A percentile compares a stretch with the other conserved stretches of the same genome.
These are phyloP conservation scores for Colletotrichum truncatum DNA, from an alignment of 2,329 filamentous ascomycete genomes.

Conservation along the genomic window DNA sequence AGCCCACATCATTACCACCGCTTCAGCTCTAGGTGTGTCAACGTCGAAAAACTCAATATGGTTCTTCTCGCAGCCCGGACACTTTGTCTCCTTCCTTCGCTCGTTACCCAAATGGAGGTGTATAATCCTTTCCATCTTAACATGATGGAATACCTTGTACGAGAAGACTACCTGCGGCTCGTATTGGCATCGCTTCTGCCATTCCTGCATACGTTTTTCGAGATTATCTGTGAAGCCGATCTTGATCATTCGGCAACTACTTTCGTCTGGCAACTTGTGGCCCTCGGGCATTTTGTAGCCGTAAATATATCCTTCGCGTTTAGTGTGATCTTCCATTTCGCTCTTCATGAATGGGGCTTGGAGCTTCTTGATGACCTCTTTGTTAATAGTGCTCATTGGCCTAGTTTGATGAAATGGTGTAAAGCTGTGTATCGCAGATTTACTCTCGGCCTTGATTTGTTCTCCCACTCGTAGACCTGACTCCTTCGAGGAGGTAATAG, in stretches of 20 bases:
- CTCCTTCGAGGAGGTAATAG: rapidly evolving
- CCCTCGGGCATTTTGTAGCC: neutral
- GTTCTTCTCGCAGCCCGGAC: slow-evolving; percentile 32
- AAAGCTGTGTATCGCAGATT: neutral
- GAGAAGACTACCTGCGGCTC: slow-evolving; percentile 28
- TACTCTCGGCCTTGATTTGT: neutral
- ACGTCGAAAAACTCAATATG: slow-evolving; percentile 43
- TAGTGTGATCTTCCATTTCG: neutral
- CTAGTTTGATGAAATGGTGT: neutral
- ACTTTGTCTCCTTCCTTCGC: slow-evolving; percentile 38
- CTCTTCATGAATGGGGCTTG: neutral
- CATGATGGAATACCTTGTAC: slow-evolving; percentile 32
- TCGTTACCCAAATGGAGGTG: slow-evolving; percentile 38
- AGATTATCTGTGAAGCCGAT: slow-evolving; percentile 39
- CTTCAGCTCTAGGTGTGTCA: slow-evolving; percentile 24
- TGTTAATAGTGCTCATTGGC: neutral
- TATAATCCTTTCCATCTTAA: slow-evolving; percentile 40
- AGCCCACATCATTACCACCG: slow-evolving; percentile 36
- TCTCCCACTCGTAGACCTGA: neutral
- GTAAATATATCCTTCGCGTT: slow-evolving; percentile 1
- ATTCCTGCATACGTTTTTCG: slow-evolving; percentile 35
- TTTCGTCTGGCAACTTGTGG: neutral
- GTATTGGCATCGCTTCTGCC: slow-evolving; percentile 37
- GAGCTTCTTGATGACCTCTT: neutral
- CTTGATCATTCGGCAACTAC: slow-evolving; percentile 33